A percentile compares a stretch with the other conserved stretches of the same genome.
Evolutionary conservation across 1,139 yeast species (phyloP).

Genomic region (Candida sojae): DNA sequence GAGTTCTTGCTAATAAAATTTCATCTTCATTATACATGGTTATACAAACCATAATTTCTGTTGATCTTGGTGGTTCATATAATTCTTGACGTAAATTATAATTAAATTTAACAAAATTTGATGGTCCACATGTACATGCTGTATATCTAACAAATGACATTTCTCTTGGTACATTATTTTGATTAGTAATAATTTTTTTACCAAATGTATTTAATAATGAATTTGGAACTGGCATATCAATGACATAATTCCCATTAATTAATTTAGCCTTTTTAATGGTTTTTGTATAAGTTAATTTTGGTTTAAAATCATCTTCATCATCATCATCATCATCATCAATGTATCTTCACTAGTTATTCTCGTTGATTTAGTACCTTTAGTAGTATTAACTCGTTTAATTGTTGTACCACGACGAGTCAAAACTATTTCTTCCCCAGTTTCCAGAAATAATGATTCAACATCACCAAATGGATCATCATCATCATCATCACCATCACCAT

Average conservation of each 20-base stretch:
- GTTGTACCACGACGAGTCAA: conserved; percentile 32
- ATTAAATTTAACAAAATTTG: conserved; percentile 54
- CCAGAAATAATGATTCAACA: conserved; percentile 46
- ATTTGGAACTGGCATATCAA: conserved; percentile 77
- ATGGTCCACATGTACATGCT: conserved; percentile 81
- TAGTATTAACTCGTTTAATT: conserved; percentile 24
- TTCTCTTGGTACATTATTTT: conserved; percentile 43
- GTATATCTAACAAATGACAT: conserved; percentile 78
- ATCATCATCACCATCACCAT: conserved; percentile 40
- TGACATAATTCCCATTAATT: conserved; percentile 71
- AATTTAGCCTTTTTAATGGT: conserved; percentile 55
- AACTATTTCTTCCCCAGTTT: conserved; percentile 41
- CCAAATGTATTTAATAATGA: conserved; percentile 57
- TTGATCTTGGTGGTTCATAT: conserved; percentile 65
- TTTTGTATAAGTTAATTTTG: conserved; percentile 45
- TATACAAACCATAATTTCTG: conserved; percentile 72
- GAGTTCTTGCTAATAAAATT: conserved; percentile 65
- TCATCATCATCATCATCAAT: conserved; percentile 21
- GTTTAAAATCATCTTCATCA: conserved; percentile 44
- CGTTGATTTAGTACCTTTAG: conserved; percentile 1
- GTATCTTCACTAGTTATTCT: not conserved
- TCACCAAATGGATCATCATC: conserved; percentile 49
- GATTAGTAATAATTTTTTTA: conserved; percentile 44
- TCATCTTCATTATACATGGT: conserved; percentile 87
- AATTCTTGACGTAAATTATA: conserved; percentile 70